Evolutionary conservation across 805 yeast species (phyloP).

Genomic region (Lipomyces orientalis): DNA sequence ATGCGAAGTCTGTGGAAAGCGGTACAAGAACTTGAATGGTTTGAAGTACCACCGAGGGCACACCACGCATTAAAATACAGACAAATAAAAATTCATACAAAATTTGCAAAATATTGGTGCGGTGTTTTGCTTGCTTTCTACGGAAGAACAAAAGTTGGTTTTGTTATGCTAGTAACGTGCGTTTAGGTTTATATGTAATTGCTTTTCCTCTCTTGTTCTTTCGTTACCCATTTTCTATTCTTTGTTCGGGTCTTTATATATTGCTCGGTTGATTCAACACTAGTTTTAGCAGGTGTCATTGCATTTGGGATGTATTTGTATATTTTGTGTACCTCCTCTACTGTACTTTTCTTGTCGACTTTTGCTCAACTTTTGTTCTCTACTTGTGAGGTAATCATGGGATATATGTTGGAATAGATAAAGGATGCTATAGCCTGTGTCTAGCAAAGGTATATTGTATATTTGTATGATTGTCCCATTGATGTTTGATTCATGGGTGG

Average conservation of each 20-base stretch:
- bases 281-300: constrained; percentile 20
- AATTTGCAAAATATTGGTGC: not conserved
- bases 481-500: not conserved
- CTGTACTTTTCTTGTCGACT: not conserved
- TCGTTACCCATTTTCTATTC: constrained; percentile 6
- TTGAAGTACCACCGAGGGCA: constrained; percentile 97
- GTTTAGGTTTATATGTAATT: constrained; percentile 5
- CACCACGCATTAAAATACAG: constrained; percentile 74
- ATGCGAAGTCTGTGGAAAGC: constrained; percentile 97
- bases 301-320: constrained; percentile 32
- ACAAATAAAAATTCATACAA: not conserved
- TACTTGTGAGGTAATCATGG: not conserved
- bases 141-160: constrained; percentile 34
- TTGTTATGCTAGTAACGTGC: constrained; percentile 11
- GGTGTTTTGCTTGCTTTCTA: constrained; percentile 11
- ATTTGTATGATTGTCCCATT: not conserved
- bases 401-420: constrained; percentile 1
- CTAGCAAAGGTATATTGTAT: not conserved
- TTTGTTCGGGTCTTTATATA: constrained; percentile 7
- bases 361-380: not conserved
- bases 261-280: constrained; percentile 5
- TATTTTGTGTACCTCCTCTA: constrained; percentile 13
- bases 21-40: constrained; percentile 95
- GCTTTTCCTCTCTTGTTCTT: constrained; percentile 6
- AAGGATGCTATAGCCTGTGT: not conserved